Base-by-base conservation (phyloP, 2,329 filamentous ascomycete genomes). In the Aspergillus bombycis region DNA sequence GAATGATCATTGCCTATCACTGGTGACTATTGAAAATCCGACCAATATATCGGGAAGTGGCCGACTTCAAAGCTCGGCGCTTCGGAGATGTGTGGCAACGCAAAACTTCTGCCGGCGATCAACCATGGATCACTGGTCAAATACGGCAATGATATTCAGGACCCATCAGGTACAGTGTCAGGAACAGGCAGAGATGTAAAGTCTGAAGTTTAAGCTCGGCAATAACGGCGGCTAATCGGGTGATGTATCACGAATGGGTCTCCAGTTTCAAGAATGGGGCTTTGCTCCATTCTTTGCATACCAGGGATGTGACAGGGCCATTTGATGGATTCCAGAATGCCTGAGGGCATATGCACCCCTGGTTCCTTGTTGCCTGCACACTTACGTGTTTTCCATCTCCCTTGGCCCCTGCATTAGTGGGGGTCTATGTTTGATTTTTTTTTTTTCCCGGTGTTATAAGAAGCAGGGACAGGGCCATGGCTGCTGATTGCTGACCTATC, bases 191-290 rank as follows among this genome's bases (percentile, higher is more conserved):
- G 30, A n/a, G 46, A 7, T 10, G 14, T 11, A 0, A 50, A 30
- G 26, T 16, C 46, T 19, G 52, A 54, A 36, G 52, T 54, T 34
- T 54, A 34, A 54, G 32, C 52, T 54, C 52, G 52, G 52, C 10
- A 54, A 26, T 16, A 54, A 32, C 52, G 52, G 52, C 30, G 30
- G 52, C 28, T 36, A n/a, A 54, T 54, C 52, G 21, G 38, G 30
- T 54, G 52, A 54, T 54, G 30, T 54, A 36, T 54, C 52, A 54
- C 52, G 10, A 34, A 54, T 54, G 16, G 52, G n/a, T 54, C 52
- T 14, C 52, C 6, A n/a, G 16, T 41, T 41, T 41, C 52, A 54
- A 23, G 52, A 54, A 54, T 54, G 52, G 52, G 52, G 16, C 52
- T 50, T 50, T 50, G 46, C 46, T 50, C 23, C 23, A 50, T 50